phyloP scores from a whole-genome alignment of 202 grass and related monocot species.

The Tripidium arundinaceum region DNA sequence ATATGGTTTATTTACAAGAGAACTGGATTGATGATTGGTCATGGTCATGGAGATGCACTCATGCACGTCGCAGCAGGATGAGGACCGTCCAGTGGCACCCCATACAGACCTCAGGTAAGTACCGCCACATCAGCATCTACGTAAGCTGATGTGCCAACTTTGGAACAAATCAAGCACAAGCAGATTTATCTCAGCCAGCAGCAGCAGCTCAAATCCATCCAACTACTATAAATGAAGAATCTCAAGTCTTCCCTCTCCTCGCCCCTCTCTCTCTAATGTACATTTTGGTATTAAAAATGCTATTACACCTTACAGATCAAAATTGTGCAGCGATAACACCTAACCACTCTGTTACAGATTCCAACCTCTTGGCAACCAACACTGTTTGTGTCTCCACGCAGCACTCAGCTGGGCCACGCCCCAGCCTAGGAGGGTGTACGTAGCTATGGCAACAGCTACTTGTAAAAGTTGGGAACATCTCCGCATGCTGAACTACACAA shows the following conservation, averaged over 20 bases:
- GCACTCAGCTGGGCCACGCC: slow-evolving; percentile 22
- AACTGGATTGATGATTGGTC: too few relatives aligned
- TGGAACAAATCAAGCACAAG: slow-evolving; percentile 41
- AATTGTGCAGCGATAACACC: slow-evolving; percentile 58
- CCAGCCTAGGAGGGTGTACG: slow-evolving; percentile 12
- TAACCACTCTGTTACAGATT: slow-evolving; percentile 25
- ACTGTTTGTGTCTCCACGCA: neutral
- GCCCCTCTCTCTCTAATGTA: slow-evolving; percentile 45
- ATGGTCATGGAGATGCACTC: too few relatives aligned
- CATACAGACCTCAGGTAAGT: slow-evolving; percentile 25
- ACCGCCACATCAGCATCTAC: slow-evolving; percentile 29
- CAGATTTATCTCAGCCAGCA: slow-evolving; percentile 39
- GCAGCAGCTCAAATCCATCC: slow-evolving; percentile 31
- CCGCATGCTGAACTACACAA: slow-evolving; percentile 36
- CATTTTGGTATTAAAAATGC: slow-evolving; percentile 55
- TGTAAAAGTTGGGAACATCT: slow-evolving; percentile 26
- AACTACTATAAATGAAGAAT: slow-evolving; percentile 69
- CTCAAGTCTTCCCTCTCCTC: slow-evolving; percentile 27
- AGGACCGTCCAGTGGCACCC: too few relatives aligned
- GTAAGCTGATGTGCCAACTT: slow-evolving; percentile 36
- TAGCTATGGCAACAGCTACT: slow-evolving; percentile 29
- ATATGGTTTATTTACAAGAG: too few relatives aligned
- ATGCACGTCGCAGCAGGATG: too few relatives aligned
- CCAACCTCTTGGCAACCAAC: slow-evolving; percentile 9
- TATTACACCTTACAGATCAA: slow-evolving; percentile 69